Evolutionary conservation across 75 land plant genomes (phyloP).

Genomic region (Selaginella moellendorffii): DNA sequence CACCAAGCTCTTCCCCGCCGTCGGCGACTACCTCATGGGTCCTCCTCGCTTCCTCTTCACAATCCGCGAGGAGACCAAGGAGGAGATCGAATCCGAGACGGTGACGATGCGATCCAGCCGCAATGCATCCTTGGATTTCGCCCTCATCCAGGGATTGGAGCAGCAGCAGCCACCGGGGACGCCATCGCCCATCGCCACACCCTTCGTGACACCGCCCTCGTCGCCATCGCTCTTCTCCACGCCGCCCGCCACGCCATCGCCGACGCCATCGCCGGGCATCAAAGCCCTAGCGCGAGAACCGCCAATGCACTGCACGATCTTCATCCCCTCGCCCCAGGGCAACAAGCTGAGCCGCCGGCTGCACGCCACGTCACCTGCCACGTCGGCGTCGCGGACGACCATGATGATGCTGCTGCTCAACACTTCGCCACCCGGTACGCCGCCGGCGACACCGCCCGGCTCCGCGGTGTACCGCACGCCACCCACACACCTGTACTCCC

Average conservation of each 20-base stretch:
- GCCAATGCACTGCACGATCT: background rate
- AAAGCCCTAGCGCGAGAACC: background rate
- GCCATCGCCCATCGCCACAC: constrained; percentile 32
- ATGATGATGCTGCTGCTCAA: background rate
- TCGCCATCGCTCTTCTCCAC: constrained; percentile 42
- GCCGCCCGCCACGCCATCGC: constrained; percentile 24
- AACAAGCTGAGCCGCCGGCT: background rate
- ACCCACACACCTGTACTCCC: background rate
- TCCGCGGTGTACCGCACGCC: constrained; percentile 1
- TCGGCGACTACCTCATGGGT: constrained; percentile 30
- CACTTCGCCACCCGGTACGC: background rate
- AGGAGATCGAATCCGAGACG: constrained; percentile 63
- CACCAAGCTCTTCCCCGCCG: constrained; percentile 12
- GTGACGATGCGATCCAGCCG: constrained; percentile 34
- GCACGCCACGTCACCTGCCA: too few species aligned
- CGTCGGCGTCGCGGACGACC: too few species aligned
- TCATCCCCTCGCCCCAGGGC: background rate
- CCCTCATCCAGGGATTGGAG: constrained; percentile 13
- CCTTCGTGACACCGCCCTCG: constrained; percentile 47
- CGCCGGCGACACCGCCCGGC: too few species aligned
- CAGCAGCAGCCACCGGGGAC: too few species aligned
- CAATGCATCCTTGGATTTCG: constrained; percentile 37
- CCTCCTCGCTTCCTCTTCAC: constrained; percentile 69
- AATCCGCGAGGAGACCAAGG: constrained; percentile 66
- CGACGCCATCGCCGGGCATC: background rate